Conservation (phyloP, 1,139 yeast genomes). For the Pichia sp. region DNA sequence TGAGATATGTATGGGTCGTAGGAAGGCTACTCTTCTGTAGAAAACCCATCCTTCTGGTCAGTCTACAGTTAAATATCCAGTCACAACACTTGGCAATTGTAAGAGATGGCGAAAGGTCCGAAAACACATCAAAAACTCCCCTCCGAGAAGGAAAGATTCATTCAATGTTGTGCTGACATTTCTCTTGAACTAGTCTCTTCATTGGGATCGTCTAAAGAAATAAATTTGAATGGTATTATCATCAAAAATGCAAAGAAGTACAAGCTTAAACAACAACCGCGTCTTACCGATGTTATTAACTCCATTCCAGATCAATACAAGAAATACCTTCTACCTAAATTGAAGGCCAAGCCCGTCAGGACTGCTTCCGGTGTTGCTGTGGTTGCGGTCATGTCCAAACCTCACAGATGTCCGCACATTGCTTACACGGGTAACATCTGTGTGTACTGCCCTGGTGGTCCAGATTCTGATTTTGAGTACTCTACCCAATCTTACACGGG, state of each 20-base stretch:
- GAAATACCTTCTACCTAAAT: conserved; percentile 82
- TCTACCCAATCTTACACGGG: conserved; percentile 98
- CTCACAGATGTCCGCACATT: conserved; percentile 98
- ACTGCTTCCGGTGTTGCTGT: conserved; percentile 99
- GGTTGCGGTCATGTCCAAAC: conserved; percentile 99
- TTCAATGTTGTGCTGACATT: conserved; percentile 90
- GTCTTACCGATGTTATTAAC: conserved; percentile 88
- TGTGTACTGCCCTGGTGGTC: conserved; percentile 99
- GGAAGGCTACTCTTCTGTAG: too few relatives aligned
- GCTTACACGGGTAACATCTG: conserved; percentile 98
- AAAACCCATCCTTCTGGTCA: too few relatives aligned
- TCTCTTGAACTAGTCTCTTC: conserved; percentile 82
- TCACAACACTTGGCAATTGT: not conserved
- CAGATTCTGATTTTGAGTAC: conserved; percentile 96
- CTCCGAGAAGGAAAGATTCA: conserved; percentile 87
- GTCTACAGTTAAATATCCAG: too few relatives aligned
- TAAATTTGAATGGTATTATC: conserved; percentile 85
- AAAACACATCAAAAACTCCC: conserved; percentile 50
- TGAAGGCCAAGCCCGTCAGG: conserved; percentile 96
- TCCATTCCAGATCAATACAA: conserved; percentile 96
- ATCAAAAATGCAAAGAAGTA: conserved; percentile 83
- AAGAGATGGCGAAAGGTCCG: conserved; percentile 23
- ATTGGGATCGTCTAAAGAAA: conserved; percentile 54
- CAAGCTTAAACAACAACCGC: conserved; percentile 85
- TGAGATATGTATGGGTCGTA: too few relatives aligned